Evolutionary conservation across 192 early-diverging fungal genomes (phyloP), one percentile per base, ranked within the genome.

Genomic region (Coemansia sp.): DNA sequence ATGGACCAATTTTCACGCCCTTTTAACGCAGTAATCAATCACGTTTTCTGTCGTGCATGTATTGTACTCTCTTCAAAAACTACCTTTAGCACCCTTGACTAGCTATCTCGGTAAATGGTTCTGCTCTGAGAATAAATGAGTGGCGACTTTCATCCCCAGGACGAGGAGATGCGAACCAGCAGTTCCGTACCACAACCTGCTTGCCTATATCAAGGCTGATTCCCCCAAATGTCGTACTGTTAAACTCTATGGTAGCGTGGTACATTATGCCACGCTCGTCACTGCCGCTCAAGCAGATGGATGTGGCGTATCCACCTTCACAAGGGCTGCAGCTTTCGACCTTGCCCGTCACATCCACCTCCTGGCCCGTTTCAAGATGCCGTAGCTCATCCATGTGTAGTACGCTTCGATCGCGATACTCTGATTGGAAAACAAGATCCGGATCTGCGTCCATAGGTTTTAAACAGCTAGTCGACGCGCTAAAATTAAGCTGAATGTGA

Each of bases 181-280:
- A 73, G 72, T 71, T 79, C 67, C 72, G 77, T 62, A 79, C 72
- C 8, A 72, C 74, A 26, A 70, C 68, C 38, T 11, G 53, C n/a
- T 38, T 20, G 33, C 77, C 77, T 23, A 49, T 43, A 18, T 44
- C 56, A 3, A 66, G 56, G 14, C 35, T 45, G 36, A 74, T 46
- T 35, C 38, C 9, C 61, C 77, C 77, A 60, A 74, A 74, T 33
- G 65, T 59, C 45, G 39, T 23, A 9, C 20, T 53, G 33, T 65
- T 26, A 38, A 73, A 79, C 49, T 64, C 65, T 49, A 79, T 62
- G 24, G 30, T 41, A 7, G 77, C 77, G 35, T 39, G 33, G 49
- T 61, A 23, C 41, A 26, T 11, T 14, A 10, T 34, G 24, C 68
- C 72, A 49, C 21, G 21, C 12, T 41, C 65, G 57, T 64, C 71